Evolutionary conservation across 2,329 filamentous ascomycete species (phyloP), one percentile per base, ranked within the genome.

Genomic region (Pseudopyricularia javanii): DNA sequence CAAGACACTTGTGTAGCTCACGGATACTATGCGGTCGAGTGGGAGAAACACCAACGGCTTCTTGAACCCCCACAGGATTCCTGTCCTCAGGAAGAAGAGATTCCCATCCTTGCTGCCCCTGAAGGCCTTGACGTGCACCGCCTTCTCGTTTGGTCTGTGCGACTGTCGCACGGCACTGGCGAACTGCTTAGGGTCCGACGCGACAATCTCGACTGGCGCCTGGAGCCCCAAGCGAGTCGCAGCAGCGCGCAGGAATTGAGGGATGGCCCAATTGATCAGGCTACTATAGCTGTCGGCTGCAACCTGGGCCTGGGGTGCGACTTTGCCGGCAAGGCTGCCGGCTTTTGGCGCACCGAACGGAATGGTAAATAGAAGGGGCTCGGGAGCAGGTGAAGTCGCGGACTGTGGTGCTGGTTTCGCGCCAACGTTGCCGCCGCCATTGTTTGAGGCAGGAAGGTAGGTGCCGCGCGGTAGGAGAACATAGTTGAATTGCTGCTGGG

Each of bases 11-110:
- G 81, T 84, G 62, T 84, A 86, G 60, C 79, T 83, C n/a, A 85
- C 71, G 2, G 80, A 79, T 0, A 72, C 70, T 50, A 86, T 80
- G 12, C 75, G 72, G 51, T 78, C 74, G 17, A 84, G 72, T 4
- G 81, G 79, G 5, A 86, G 70, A 59, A 85, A 85, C 22, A 83
- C 66, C 2, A 86, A 63, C 0, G 83, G 83, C 64, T 86, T 86
- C 66, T 85, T 85, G 70, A 83, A 86, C 0, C 74, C 82, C 80
- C 82, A 86, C 7, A 86, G 63, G 52, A 86, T 85, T 14, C 83
- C 83, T 26, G 73, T 80, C 32, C 80, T 75, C 15, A 86, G 67
- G 61, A 86, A 85, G 61, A 85, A 86, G 1, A 86, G 68, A 57
- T 76, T 85, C 0, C 82, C 83, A 55, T 86, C 83, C 63, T 86